Conservation (phyloP, 345 rosid species). For the Litchi chinensis region DNA sequence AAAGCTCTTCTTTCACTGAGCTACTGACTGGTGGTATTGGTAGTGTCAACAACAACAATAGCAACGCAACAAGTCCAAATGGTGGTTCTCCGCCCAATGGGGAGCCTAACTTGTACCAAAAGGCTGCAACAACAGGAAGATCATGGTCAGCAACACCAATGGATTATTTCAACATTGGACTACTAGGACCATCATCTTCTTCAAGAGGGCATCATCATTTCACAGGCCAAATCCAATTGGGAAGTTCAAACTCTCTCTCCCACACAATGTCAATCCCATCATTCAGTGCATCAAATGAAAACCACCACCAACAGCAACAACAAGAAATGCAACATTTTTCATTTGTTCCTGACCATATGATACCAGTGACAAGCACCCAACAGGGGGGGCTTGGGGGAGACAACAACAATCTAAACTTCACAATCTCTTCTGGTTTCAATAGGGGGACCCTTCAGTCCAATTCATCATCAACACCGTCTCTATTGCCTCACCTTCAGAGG, state of each 20-base stretch:
- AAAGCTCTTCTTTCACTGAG: slow-evolving; percentile 75
- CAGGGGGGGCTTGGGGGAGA: slow-evolving; percentile 39
- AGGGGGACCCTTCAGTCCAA: slow-evolving; percentile 99
- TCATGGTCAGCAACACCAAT: slow-evolving; percentile 61
- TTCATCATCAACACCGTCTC: slow-evolving; percentile 66
- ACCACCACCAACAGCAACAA: slow-evolving; percentile 24
- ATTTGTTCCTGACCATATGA: slow-evolving; percentile 75
- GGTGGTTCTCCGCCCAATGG: slow-evolving; percentile 36
- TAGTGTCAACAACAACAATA: slow-evolving; percentile 17
- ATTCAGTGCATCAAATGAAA: slow-evolving; percentile 45
- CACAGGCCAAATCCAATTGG: slow-evolving; percentile 53
- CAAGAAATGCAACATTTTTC: slow-evolving; percentile 70
- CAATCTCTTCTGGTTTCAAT: slow-evolving; percentile 84
- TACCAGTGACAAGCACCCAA: slow-evolving; percentile 55
- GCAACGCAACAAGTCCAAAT: slow-evolving; percentile 32
- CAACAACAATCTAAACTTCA: slow-evolving; percentile 79
- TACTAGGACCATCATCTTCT: slow-evolving; percentile 51
- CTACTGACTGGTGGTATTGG: slow-evolving; percentile 71
- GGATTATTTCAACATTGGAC: slow-evolving; percentile 65
- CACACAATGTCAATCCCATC: slow-evolving; percentile 41
- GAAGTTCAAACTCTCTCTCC: slow-evolving; percentile 42
- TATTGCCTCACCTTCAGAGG: slow-evolving; percentile 74
- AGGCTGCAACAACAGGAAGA: slow-evolving; percentile 38
- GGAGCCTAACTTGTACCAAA: slow-evolving; percentile 41
- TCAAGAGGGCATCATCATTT: slow-evolving; percentile 40